Conservation (phyloP, 345 rosid species). For the Eucalyptus urophylla region DNA sequence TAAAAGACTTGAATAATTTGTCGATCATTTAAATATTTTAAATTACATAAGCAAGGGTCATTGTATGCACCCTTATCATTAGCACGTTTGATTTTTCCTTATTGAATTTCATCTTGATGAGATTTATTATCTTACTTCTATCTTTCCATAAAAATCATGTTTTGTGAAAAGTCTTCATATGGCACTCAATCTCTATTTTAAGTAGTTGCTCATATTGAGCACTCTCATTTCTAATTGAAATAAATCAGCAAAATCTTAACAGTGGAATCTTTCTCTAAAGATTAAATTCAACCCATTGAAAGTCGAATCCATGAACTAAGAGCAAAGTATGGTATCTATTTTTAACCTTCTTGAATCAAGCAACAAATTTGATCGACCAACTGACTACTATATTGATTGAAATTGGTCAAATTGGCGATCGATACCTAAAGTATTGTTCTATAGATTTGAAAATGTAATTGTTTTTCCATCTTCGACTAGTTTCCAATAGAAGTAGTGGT, state of each 20-base stretch:
- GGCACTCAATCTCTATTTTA: not conserved
- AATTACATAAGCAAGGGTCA: not conserved
- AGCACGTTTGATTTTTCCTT: not conserved
- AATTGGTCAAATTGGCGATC: not conserved
- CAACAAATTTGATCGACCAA: not conserved
- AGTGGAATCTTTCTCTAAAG: not conserved
- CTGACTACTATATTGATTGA: not conserved
- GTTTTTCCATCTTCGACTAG: not conserved
- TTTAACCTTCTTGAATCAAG: not conserved
- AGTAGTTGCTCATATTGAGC: not conserved
- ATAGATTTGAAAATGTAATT: not conserved
- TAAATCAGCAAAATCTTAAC: not conserved
- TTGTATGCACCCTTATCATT: not conserved
- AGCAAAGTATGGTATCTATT: not conserved
- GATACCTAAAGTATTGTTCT: not conserved
- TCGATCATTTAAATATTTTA: not conserved
- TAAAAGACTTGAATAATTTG: not conserved
- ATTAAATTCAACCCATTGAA: too few relatives aligned
- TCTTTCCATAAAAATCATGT: not conserved
- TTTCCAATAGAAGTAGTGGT: not conserved
- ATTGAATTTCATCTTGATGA: not conserved
- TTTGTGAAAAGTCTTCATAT: not conserved
- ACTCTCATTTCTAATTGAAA: not conserved
- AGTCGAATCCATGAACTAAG: not conserved
- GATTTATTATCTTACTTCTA: not conserved